These are phyloP conservation scores for Stellera chamaejasme DNA, from an alignment of 345 rosid species.

Conservation along the genomic window DNA sequence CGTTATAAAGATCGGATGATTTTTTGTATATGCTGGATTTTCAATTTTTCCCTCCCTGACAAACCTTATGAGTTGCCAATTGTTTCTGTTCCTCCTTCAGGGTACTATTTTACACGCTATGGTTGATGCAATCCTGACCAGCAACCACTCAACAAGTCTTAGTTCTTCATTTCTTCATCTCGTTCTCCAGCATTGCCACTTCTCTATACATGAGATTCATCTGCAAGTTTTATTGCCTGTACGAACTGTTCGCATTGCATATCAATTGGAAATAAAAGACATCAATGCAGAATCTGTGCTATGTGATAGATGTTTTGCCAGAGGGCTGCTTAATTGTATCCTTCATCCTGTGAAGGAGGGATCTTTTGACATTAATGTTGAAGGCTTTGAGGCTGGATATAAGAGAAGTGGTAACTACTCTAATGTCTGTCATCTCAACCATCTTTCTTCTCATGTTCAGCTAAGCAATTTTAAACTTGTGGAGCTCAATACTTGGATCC, in stretches of 20 bases:
- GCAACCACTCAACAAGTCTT: constrained; percentile 28
- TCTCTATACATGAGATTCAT: constrained; percentile 31
- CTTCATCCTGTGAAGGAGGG: constrained; percentile 39
- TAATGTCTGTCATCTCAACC: constrained; percentile 26
- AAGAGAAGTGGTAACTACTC: constrained; percentile 33
- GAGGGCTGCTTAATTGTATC: constrained; percentile 43
- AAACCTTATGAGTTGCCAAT: too few species aligned
- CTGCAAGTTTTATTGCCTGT: constrained; percentile 45
- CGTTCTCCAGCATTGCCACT: constrained; percentile 47
- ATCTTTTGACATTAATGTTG: constrained; percentile 38
- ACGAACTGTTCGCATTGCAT: constrained; percentile 30
- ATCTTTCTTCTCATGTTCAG: constrained; percentile 24
- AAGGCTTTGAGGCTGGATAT: constrained; percentile 44
- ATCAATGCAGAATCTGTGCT: constrained; percentile 46
- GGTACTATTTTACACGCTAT: constrained; percentile 62
- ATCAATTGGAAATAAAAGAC: constrained; percentile 41
- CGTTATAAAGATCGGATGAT: too few species aligned
- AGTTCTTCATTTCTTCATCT: constrained; percentile 50
- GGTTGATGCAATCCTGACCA: constrained; percentile 40
- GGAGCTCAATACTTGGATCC: constrained; percentile 37
- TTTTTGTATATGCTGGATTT: too few species aligned
- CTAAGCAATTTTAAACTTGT: constrained; percentile 46
- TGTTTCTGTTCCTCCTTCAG: constrained; percentile 25
- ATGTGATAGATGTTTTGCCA: constrained; percentile 40
- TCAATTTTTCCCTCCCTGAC: too few species aligned